These are phyloP conservation scores for Pseudomonodictys pantanalensis DNA, from an alignment of 495 filamentous ascomycete genomes.

Conservation along the genomic window DNA sequence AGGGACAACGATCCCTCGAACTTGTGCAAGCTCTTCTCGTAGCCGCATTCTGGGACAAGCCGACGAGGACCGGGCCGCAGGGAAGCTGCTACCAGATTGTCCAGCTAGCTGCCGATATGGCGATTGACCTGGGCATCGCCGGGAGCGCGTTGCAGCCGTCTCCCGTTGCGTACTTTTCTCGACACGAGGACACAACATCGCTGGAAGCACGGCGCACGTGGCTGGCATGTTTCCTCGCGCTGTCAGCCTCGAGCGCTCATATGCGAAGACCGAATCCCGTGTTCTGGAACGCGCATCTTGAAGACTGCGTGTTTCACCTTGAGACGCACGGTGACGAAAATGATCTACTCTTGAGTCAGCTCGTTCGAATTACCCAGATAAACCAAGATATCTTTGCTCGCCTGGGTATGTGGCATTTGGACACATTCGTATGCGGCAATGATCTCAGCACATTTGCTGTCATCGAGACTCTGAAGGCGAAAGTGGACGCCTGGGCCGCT, in stretches of 20 bases:
- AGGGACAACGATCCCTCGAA: conserved; percentile 4
- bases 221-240: conserved; percentile 4
- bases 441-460: background rate
- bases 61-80: background rate
- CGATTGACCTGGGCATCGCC: conserved; percentile 4
- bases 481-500: conserved; percentile 3
- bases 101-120: conserved; percentile 7
- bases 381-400: background rate
- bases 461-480: background rate
- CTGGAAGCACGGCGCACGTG: background rate
- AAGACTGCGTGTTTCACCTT: background rate
- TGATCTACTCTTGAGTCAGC: background rate
- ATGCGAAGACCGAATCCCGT: background rate
- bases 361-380: conserved; percentile 1
- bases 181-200: background rate
- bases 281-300: background rate
- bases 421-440: background rate
- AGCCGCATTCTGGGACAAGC: conserved; percentile 1
- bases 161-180: conserved; percentile 1
- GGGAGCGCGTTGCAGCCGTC: background rate
- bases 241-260: background rate
- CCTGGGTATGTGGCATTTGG: background rate
- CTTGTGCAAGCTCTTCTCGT: conserved; percentile 6
- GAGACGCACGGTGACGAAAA: background rate
- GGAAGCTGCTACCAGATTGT: conserved; percentile 3